Evolutionary conservation across 768 basidiomycete species (phyloP), one percentile per base, ranked within the genome.

Genomic region (Strobilomyces confusus): DNA sequence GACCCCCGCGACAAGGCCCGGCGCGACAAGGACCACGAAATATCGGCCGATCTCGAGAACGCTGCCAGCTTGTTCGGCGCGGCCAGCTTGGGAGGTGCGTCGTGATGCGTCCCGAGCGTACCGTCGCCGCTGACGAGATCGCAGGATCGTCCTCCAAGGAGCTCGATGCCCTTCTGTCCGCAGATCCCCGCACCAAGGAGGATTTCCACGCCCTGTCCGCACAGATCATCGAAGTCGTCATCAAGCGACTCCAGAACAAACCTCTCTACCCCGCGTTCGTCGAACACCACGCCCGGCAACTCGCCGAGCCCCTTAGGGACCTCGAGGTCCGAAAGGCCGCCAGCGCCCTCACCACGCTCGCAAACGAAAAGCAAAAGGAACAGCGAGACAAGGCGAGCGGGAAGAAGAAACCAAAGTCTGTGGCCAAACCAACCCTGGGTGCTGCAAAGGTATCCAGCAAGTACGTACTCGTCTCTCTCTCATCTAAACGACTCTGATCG

Each of bases 301-400:
- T 97, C 15, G 85, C 87, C 1, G 71, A 75, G 54, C 83, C 92
- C 6, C 78, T 98, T 50, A 89, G 86, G 63, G 93, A 98, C 56
- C 84, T 93, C 48, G 95, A 99, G 61, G 86, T 93, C 25, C 81
- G 94, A 56, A 98, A 98, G 67, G 90, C 83, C 0, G 90, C 92
- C 0, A 88, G 84, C 46, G 84, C 77, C 4, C 74, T 99, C 50
- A 92, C 90, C 15, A 86, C 89, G 3, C 77, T 98, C 7, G 89
- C 93, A 46, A 98, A 95, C 64, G 92, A 95, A 75, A 99, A 98
- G 75, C 91, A 95, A 73, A 90, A 84, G 72, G 92, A 92, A 66
- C 84, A 87, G 61, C 80, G 87, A 58, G 92, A 94, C 33, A 91
- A 88, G 69, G 77, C 83, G 2, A 86, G 82, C 55, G 92, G 92